These are phyloP conservation scores for Ceratobasidium sp. DNA, from an alignment of 1,284 basidiomycete genomes.

Conservation along the genomic window DNA sequence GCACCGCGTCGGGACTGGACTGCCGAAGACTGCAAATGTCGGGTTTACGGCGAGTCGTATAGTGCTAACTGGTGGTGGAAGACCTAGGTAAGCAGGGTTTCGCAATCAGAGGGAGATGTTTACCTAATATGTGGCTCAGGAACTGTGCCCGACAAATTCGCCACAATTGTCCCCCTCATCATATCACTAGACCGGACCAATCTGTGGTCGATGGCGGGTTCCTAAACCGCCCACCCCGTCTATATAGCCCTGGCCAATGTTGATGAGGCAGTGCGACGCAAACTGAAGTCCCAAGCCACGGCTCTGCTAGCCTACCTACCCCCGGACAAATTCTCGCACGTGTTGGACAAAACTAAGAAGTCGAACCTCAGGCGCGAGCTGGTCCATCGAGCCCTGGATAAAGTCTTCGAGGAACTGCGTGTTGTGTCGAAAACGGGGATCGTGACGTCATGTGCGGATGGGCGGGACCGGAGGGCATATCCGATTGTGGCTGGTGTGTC, in stretches of 20 bases:
- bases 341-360: not conserved
- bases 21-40: not conserved
- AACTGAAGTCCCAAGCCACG: slow-evolving; percentile 24
- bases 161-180: slow-evolving; percentile 9
- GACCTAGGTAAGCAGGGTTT: not conserved
- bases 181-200: slow-evolving; percentile 7
- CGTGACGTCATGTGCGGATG: slow-evolving; percentile 19
- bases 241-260: slow-evolving; percentile 44
- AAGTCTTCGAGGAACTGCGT: slow-evolving; percentile 1
- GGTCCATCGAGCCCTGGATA: slow-evolving; percentile 21
- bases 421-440: slow-evolving; percentile 7
- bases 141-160: not conserved
- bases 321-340: slow-evolving; percentile 15
- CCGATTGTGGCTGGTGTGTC: not conserved
- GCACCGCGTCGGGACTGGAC: slow-evolving; percentile 33
- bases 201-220: slow-evolving; percentile 2
- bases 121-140: no score
- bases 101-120: not conserved
- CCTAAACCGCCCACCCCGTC: slow-evolving; percentile 7
- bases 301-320: slow-evolving; percentile 46
- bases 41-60: slow-evolving; percentile 26
- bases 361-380: not conserved
- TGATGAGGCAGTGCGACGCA: slow-evolving; percentile 38
- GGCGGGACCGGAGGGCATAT: not conserved
- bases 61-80: slow-evolving; percentile 39